These are phyloP conservation scores for Pseudopithomyces maydicus DNA, from an alignment of 2,329 filamentous ascomycete species.

Conservation along the genomic window DNA sequence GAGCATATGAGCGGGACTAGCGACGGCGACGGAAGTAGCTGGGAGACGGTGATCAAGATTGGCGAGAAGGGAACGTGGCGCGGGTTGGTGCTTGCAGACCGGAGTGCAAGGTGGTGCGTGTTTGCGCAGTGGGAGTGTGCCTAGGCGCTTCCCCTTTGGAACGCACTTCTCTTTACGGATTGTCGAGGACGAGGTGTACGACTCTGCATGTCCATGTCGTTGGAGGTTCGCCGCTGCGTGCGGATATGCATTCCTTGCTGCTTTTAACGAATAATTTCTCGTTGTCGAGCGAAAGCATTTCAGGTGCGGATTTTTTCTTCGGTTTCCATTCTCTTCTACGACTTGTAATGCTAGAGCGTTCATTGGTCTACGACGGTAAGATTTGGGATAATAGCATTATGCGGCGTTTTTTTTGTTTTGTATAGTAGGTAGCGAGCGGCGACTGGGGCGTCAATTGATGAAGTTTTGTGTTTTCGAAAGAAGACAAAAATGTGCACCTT, in stretches of 20 bases:
- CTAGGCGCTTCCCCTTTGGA: constrained; percentile 8
- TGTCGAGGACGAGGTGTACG: neutral
- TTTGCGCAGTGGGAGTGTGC: constrained; percentile 76
- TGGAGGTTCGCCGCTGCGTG: neutral
- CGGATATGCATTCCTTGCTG: no score
- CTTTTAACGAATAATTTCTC: neutral
- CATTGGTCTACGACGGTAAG: neutral
- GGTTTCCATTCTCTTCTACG: constrained; percentile 5
- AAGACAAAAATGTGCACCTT: no score
- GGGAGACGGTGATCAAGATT: constrained; percentile 92
- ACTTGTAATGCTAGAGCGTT: constrained; percentile 26
- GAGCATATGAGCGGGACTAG: constrained; percentile 62
- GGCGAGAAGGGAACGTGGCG: constrained; percentile 82
- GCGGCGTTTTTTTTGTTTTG: neutral
- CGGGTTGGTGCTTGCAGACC: constrained; percentile 79
- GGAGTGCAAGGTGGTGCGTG: constrained; percentile 87
- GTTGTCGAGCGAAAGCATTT: neutral
- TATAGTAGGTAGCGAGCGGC: neutral
- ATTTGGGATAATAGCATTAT: neutral
- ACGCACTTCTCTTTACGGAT: neutral
- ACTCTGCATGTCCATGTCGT: no score
- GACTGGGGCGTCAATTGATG: neutral
- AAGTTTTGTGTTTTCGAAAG: neutral
- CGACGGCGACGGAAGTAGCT: constrained; percentile 74
- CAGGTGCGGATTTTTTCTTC: neutral